These are phyloP conservation scores for Suhomyces bribrorum DNA, from an alignment of 1,139 yeast species.

Conservation along the genomic window DNA sequence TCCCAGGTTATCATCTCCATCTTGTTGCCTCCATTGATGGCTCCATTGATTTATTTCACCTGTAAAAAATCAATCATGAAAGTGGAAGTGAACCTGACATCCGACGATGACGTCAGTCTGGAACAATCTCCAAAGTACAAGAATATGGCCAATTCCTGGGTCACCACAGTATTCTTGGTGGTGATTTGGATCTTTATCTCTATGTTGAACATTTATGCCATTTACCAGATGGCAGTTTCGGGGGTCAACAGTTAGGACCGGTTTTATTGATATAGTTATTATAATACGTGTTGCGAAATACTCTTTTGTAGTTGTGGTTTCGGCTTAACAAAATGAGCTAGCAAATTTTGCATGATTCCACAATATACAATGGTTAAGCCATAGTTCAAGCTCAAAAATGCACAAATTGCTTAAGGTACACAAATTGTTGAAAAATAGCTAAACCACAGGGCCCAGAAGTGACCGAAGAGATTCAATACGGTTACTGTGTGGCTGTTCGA, in stretches of 20 bases:
- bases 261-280: no score
- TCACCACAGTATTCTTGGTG: constrained; percentile 47
- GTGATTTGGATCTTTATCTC: constrained; percentile 66
- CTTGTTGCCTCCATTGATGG: constrained; percentile 70
- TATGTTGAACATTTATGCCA: constrained; percentile 66
- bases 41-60: constrained; percentile 74
- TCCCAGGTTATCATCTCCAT: constrained; percentile 74
- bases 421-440: no score
- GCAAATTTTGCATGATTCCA: no score
- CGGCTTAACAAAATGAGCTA: no score
- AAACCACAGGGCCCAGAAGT: no score
- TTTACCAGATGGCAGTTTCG: constrained; percentile 58
- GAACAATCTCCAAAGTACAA: constrained; percentile 27
- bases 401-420: no score
- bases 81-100: constrained; percentile 35
- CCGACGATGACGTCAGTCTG: constrained; percentile 6
- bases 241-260: constrained; percentile 37
- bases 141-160: constrained; percentile 64
- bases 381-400: no score
- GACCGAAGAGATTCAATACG: no score
- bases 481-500: no score
- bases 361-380: no score
- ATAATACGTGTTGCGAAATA: no score
- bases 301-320: no score
- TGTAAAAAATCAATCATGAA: constrained; percentile 59